Evolutionary conservation across 1,284 basidiomycete genomes (phyloP).

Genomic region (Pisolithus thermaeus): DNA sequence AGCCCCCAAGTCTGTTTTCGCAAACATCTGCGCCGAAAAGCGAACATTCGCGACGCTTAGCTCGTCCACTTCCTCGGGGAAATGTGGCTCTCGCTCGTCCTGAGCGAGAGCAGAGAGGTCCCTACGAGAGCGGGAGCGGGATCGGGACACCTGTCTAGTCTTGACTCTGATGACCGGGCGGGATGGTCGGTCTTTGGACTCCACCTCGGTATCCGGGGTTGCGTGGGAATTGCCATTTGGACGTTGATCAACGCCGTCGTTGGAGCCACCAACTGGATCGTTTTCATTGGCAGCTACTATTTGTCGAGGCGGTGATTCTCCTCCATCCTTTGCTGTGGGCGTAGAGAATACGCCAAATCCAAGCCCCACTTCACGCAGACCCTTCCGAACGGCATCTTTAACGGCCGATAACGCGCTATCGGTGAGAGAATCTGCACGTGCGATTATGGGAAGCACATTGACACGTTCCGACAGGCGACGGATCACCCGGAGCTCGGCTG

Average conservation of each 20-base stretch:
- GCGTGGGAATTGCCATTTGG: conserved; percentile 25
- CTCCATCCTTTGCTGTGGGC: conserved; percentile 20
- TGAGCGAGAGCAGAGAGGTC: conserved; percentile 50
- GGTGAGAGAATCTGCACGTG: conserved; percentile 71
- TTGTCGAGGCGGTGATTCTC: conserved; percentile 10
- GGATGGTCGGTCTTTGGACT: conserved; percentile 46
- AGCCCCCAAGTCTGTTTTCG: conserved; percentile 47
- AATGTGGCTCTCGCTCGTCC: conserved; percentile 42
- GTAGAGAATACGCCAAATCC: conserved; percentile 71
- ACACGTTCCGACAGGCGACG: conserved; percentile 61
- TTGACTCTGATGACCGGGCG: conserved; percentile 68
- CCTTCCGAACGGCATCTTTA: conserved; percentile 61
- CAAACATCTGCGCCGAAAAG: conserved; percentile 63
- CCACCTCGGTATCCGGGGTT: conserved; percentile 30
- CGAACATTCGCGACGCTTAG: conserved; percentile 65
- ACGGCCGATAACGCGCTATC: conserved; percentile 61
- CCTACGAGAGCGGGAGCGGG: conserved; percentile 66
- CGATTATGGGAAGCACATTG: conserved; percentile 75
- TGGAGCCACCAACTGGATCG: conserved; percentile 16
- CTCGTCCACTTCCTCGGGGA: conserved; percentile 53
- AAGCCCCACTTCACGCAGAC: conserved; percentile 56
- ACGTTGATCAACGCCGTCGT: conserved; percentile 9
- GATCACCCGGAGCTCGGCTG: conserved; percentile 72
- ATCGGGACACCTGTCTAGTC: conserved; percentile 42
- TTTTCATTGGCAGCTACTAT: conserved; percentile 14